Evolutionary conservation across 305 asterid genomes (phyloP).

Genomic region (Euphrasia arctica): DNA sequence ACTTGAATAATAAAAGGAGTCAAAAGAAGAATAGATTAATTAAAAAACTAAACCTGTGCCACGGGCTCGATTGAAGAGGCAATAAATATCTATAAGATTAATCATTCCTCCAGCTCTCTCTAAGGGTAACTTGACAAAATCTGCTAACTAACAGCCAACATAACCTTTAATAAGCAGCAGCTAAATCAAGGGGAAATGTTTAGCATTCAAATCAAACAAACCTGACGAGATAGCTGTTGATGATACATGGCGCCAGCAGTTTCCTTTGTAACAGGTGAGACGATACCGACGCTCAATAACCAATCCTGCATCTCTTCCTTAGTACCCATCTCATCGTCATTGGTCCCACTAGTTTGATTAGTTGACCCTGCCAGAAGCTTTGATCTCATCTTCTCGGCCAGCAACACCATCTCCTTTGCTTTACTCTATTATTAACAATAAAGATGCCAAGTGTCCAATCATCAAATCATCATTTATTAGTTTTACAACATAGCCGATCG

Average conservation of each 20-base stretch:
- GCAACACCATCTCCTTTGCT: conserved; percentile 95
- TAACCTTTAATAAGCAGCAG: conserved; percentile 21
- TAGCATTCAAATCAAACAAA: conserved; percentile 26
- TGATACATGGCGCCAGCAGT: conserved; percentile 97
- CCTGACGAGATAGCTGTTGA: conserved; percentile 97
- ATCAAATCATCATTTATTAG: conserved; percentile 11
- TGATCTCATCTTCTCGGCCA: conserved; percentile 93
- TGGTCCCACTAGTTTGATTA: conserved; percentile 53
- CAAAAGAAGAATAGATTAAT: conserved; percentile 17
- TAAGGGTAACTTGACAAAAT: conserved; percentile 74
- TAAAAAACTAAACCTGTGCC: conserved; percentile 73
- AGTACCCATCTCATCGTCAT: conserved; percentile 82
- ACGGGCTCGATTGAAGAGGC: conserved; percentile 97
- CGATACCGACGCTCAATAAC: conserved; percentile 92
- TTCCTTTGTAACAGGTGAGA: conserved; percentile 95
- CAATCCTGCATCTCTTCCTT: conserved; percentile 98
- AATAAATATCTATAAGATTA: conserved; percentile 82
- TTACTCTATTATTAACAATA: conserved; percentile 45
- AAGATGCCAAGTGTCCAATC: conserved; percentile 2
- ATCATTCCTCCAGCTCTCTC: conserved; percentile 97
- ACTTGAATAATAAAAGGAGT: not conserved
- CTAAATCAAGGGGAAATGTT: conserved; percentile 24
- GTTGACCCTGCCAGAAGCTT: conserved; percentile 83
- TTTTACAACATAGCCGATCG: conserved; percentile 8
- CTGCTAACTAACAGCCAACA: conserved; percentile 71